Percentiles rank a stretch among this genome's conserved stretches.
Evolutionary conservation across 1,284 basidiomycete genomes (phyloP).

Genomic region (Cryptococcus deneoformans): DNA sequence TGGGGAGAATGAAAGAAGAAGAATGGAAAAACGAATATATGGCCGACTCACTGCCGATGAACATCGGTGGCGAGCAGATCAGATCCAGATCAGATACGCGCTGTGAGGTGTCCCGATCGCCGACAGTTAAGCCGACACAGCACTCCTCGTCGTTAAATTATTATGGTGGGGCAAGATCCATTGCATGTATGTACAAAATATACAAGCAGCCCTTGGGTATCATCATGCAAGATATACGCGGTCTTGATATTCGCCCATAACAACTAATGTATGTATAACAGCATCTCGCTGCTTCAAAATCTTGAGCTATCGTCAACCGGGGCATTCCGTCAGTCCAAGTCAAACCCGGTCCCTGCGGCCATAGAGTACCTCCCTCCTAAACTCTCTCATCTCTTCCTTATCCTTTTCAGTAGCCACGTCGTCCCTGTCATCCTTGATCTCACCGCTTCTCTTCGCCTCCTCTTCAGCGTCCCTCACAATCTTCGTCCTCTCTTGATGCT

Average conservation of each 20-base stretch:
- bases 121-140: too few relatives aligned
- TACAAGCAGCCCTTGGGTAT: too few relatives aligned
- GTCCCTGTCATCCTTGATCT: not conserved
- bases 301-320: not conserved
- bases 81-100: too few relatives aligned
- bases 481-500: slow-evolving; percentile 22
- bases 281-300: not conserved
- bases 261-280: too few relatives aligned
- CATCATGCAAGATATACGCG: too few relatives aligned
- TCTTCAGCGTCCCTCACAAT: slow-evolving; percentile 19
- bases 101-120: too few relatives aligned
- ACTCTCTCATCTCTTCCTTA: slow-evolving; percentile 15
- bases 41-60: too few relatives aligned
- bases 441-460: not conserved
- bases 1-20: not conserved
- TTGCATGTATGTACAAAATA: too few relatives aligned
- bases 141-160: too few relatives aligned
- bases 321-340: not conserved
- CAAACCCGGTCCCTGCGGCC: slow-evolving; percentile 11
- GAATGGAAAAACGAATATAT: too few relatives aligned
- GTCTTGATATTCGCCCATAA: too few relatives aligned
- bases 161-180: too few relatives aligned
- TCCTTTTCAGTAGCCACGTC: slow-evolving; percentile 1
- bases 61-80: not conserved
- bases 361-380: slow-evolving; percentile 20